These are phyloP conservation scores for Phytophthora citrophthora DNA, from an alignment of 352 stramenopile genomes.

Conservation along the genomic window DNA sequence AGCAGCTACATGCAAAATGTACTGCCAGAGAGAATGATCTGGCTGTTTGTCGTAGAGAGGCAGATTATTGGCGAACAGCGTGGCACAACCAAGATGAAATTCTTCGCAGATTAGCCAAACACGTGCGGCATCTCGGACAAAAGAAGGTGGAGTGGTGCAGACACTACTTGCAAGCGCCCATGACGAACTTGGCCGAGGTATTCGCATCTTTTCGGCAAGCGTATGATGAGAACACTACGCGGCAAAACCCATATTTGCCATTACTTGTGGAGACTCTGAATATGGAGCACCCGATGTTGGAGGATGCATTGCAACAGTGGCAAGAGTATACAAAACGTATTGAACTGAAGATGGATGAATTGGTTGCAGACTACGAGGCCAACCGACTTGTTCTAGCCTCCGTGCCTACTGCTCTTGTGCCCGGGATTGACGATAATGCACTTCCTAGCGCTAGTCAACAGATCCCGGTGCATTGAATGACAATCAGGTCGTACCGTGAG, in stretches of 20 bases:
- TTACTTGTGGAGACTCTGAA: slow-evolving; percentile 38
- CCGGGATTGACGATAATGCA: no score
- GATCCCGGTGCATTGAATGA: no score
- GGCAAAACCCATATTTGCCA: slow-evolving; percentile 47
- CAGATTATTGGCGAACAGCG: slow-evolving; percentile 40
- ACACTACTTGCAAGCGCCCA: slow-evolving; percentile 32
- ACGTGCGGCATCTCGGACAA: slow-evolving; percentile 29
- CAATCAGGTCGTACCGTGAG: no score
- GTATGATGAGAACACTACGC: slow-evolving; percentile 36
- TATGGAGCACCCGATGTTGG: slow-evolving; percentile 30
- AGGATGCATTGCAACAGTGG: slow-evolving; percentile 36
- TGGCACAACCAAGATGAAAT: slow-evolving; percentile 44
- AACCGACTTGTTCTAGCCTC: slow-evolving; percentile 26
- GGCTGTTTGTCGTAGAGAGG: slow-evolving; percentile 26
- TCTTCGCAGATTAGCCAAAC: slow-evolving; percentile 21
- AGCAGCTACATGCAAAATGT: slow-evolving; percentile 41
- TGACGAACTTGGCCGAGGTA: slow-evolving; percentile 31
- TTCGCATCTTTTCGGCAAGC: slow-evolving; percentile 39
- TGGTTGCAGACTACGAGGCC: slow-evolving; percentile 43
- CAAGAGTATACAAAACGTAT: slow-evolving; percentile 21
- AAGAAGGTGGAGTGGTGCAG: slow-evolving; percentile 50
- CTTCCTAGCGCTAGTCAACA: no score
- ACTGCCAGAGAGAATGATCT: slow-evolving; percentile 33
- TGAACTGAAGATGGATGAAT: slow-evolving; percentile 26
- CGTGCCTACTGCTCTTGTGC: no score